Conservation (phyloP, 768 basidiomycete species). For the Collybiopsis luxurians region DNA sequence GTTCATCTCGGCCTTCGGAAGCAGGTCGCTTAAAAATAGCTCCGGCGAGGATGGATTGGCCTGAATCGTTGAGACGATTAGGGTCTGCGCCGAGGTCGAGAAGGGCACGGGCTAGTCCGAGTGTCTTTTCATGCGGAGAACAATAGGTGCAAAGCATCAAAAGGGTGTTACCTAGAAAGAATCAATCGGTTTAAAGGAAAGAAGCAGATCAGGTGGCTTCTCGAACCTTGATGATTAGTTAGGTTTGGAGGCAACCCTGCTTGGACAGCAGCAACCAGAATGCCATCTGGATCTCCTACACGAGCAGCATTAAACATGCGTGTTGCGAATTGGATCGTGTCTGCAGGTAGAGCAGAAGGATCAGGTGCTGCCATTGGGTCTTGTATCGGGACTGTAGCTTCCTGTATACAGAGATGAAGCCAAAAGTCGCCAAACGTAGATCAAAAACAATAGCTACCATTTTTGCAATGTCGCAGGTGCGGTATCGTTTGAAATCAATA, state of each 20-base stretch:
- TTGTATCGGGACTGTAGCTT: background rate
- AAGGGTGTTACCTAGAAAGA: slow-evolving; percentile 62
- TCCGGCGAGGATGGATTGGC: slow-evolving; percentile 73
- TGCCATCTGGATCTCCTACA: slow-evolving; percentile 41
- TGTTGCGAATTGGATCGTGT: slow-evolving; percentile 56
- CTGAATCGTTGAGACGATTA: slow-evolving; percentile 66
- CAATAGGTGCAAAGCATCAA: slow-evolving; percentile 75
- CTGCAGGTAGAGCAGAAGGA: slow-evolving; percentile 29
- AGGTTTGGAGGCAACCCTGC: slow-evolving; percentile 71
- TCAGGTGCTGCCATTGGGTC: background rate
- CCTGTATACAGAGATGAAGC: too few relatives aligned
- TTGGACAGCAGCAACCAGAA: slow-evolving; percentile 60
- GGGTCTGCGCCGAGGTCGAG: slow-evolving; percentile 60
- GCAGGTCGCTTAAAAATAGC: slow-evolving; percentile 65
- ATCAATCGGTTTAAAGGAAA: background rate
- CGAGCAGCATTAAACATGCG: slow-evolving; percentile 78
- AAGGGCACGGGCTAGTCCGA: slow-evolving; percentile 48
- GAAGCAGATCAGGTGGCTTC: background rate
- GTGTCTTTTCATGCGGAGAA: slow-evolving; percentile 46
- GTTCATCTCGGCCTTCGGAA: slow-evolving; percentile 40
- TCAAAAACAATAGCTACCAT: too few relatives aligned
- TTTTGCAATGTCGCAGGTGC: too few relatives aligned
- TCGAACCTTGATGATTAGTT: slow-evolving; percentile 65
- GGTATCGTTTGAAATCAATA: too few relatives aligned
- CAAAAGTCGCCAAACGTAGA: too few relatives aligned